Evolutionary conservation across 2,329 filamentous ascomycete species (phyloP).

Genomic region (Coniochaeta sp.): DNA sequence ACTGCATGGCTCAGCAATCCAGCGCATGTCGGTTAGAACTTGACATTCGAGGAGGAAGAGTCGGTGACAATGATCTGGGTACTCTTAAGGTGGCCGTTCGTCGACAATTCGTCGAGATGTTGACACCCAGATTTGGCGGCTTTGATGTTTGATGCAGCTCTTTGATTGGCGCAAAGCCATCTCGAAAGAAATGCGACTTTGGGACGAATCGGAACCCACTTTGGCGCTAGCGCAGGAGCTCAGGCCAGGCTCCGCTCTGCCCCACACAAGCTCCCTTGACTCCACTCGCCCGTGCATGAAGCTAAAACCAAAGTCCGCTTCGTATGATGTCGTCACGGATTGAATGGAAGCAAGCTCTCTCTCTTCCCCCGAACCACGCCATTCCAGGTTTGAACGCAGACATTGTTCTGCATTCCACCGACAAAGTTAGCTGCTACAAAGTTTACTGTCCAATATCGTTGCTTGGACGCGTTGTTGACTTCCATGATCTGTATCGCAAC

Average conservation of each 20-base stretch:
- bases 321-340: slow-evolving; percentile 8
- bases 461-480: background rate
- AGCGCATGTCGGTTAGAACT: slow-evolving; percentile 15
- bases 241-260: background rate
- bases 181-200: background rate
- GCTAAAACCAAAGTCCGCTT: background rate
- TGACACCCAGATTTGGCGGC: background rate
- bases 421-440: background rate
- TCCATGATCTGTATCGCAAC: background rate
- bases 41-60: background rate
- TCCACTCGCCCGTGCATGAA: background rate
- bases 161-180: background rate
- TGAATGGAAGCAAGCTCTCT: background rate
- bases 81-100: background rate
- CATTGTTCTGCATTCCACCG: background rate
- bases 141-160: background rate
- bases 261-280: slow-evolving; percentile 10
- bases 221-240: background rate
- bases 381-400: background rate
- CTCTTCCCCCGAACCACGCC: background rate
- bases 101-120: background rate
- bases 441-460: background rate
- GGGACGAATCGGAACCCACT: background rate
- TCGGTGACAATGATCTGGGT: background rate
- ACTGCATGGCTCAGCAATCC: slow-evolving; percentile 63